Conservation (phyloP, 352 stramenopile genomes). For the Globisporangium cederbergense region DNA sequence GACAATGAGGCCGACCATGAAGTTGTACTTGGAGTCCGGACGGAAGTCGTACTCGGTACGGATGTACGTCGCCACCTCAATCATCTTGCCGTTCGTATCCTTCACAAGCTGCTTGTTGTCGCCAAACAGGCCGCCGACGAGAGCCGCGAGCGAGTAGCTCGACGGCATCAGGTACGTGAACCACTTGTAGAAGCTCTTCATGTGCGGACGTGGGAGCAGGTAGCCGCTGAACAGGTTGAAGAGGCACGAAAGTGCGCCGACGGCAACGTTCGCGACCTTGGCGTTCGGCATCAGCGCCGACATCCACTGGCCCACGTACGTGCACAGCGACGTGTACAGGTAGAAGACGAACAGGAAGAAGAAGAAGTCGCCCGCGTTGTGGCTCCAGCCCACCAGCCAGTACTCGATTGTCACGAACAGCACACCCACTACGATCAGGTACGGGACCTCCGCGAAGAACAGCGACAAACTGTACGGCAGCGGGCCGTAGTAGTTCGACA, state of each 20-base stretch:
- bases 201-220: conserved; percentile 30
- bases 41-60: conserved; percentile 51
- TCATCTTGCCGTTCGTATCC: conserved; percentile 2
- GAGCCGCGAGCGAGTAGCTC: conserved; percentile 32
- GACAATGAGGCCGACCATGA: conserved; percentile 40
- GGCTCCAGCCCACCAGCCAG: conserved; percentile 51
- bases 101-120: conserved; percentile 29
- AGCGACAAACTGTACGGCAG: conserved; percentile 65
- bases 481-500: conserved; percentile 74
- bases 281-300: conserved; percentile 61
- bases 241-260: conserved; percentile 59
- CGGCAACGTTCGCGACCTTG: conserved; percentile 75
- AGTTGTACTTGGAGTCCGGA: conserved; percentile 39
- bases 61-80: conserved; percentile 34
- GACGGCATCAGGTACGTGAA: conserved; percentile 34
- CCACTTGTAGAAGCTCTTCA: conserved; percentile 41
- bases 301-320: conserved; percentile 74
- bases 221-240: conserved; percentile 62
- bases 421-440: conserved; percentile 45
- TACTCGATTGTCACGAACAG: conserved; percentile 63
- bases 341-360: conserved; percentile 40
- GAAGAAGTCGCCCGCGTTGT: conserved; percentile 7
- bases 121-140: conserved; percentile 27
- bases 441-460: conserved; percentile 58
- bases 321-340: conserved; percentile 36